Evolutionary conservation across 2,329 filamentous ascomycete species (phyloP), one percentile per base, ranked within the genome.

Genomic region (Metarhizium album): DNA sequence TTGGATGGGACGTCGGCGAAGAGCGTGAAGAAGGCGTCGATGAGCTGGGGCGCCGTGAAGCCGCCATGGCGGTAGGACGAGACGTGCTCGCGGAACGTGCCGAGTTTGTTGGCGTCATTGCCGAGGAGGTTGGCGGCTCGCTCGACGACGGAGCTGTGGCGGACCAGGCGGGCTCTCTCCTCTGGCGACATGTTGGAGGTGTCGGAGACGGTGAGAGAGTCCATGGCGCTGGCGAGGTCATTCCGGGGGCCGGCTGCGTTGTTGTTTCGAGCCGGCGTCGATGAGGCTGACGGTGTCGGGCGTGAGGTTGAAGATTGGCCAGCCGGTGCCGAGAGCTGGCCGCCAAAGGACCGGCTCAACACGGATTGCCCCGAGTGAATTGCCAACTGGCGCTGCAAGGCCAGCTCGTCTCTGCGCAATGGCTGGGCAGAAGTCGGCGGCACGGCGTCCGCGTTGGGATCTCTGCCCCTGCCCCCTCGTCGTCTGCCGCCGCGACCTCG

Each of bases 341-440:
- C 89, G 42, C 90, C 90, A 70, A 96, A 96, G 2, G 82, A 89
- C 42, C 90, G 80, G 43, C 80, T 84, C 0, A 87, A 82, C 0
- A 88, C 78, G 0, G 89, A 88, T 62, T 94, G 89, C 1, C 89
- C 84, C 47, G 84, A 90, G 59, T 95, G 90, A 47, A 97, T 89
- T 40, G 90, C 90, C 75, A 95, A 83, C 61, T 95, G 89, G 47
- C 93, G 78, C 62, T 97, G 91, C 65, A 89, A 95, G 2, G 93
- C 91, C 49, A 95, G 71, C 67, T 97, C 89, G 56, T 94, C 93
- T 62, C 93, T 76, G 46, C 87, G 80, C 62, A 96, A 66, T 1
- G 89, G 84, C 57, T 93, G 88, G 1, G 87, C 85, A 50, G 86
- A 88, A 31, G 86, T 87, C 5, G 79, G 72, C 3, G 89, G 86